Evolutionary conservation across 768 basidiomycete species (phyloP).

Genomic region (Macrocybe gigantea): DNA sequence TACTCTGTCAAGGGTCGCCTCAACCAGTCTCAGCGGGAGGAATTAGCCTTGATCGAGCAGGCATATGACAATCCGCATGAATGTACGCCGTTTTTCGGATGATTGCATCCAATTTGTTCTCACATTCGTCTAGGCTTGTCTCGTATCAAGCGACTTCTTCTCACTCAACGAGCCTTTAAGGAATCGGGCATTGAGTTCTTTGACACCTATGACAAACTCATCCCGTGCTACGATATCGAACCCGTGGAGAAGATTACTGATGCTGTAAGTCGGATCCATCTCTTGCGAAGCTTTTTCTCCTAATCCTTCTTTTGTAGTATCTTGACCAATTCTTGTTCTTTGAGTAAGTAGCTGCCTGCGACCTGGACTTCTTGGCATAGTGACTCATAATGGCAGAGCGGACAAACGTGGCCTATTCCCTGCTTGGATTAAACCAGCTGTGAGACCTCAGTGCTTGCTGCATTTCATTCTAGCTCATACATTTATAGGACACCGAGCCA

Average conservation of each 20-base stretch:
- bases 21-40: constrained; percentile 97
- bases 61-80: constrained; percentile 99
- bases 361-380: not conserved
- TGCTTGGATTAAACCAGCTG: constrained; percentile 97
- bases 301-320: constrained; percentile 42
- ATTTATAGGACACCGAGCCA: constrained; percentile 77
- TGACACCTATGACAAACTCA: constrained; percentile 96
- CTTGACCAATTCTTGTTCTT: constrained; percentile 99
- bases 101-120: not conserved
- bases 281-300: constrained; percentile 6
- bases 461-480: constrained; percentile 2
- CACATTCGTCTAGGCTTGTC: constrained; percentile 55
- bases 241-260: constrained; percentile 99
- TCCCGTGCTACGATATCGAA: constrained; percentile 98
- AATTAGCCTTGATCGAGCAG: constrained; percentile 96
- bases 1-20: constrained; percentile 97
- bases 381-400: constrained; percentile 37
- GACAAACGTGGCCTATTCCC: constrained; percentile 99
- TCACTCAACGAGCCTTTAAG: constrained; percentile 98
- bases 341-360: constrained; percentile 41
- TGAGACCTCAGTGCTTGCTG: constrained; percentile 15
- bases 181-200: constrained; percentile 97
- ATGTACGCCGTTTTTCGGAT: constrained; percentile 40
- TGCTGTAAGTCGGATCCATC: constrained; percentile 50
- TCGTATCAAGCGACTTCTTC: constrained; percentile 92